Evolutionary conservation across 805 yeast species (phyloP).

Genomic region (Yamadazyma nakazawae): DNA sequence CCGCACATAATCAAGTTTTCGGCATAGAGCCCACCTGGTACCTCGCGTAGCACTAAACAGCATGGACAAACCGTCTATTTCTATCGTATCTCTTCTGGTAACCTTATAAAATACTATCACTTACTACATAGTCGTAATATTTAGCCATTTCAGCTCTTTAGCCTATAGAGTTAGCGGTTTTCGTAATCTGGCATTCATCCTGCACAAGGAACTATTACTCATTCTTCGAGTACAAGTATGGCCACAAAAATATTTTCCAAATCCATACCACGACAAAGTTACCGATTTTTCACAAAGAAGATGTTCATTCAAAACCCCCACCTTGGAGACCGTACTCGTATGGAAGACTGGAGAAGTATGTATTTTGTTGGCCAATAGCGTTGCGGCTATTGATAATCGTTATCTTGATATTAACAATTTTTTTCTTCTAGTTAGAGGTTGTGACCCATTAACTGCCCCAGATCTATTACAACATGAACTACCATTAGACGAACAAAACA

Average conservation of each 20-base stretch:
- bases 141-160: too few species aligned
- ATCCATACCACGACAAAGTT: not conserved
- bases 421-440: slow-evolving; percentile 52
- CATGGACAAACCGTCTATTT: too few species aligned
- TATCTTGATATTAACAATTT: slow-evolving; percentile 8
- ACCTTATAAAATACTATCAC: too few species aligned
- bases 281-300: not conserved
- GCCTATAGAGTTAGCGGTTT: too few species aligned
- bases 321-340: slow-evolving; percentile 76
- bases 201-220: slow-evolving; percentile 3
- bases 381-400: not conserved
- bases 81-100: too few species aligned
- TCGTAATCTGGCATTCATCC: not conserved
- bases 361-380: slow-evolving; percentile 11
- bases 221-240: not conserved
- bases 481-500: slow-evolving; percentile 55
- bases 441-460: slow-evolving; percentile 93
- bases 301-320: slow-evolving; percentile 87
- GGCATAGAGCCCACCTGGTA: too few species aligned
- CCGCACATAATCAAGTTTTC: too few species aligned
- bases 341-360: slow-evolving; percentile 53
- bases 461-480: slow-evolving; percentile 84
- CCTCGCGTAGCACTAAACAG: too few species aligned
- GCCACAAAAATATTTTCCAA: slow-evolving; percentile 2
- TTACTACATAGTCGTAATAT: too few species aligned